Evolutionary conservation across 495 filamentous ascomycete species (phyloP), one percentile per base, ranked within the genome.

Genomic region (Cetradonia linearis): DNA sequence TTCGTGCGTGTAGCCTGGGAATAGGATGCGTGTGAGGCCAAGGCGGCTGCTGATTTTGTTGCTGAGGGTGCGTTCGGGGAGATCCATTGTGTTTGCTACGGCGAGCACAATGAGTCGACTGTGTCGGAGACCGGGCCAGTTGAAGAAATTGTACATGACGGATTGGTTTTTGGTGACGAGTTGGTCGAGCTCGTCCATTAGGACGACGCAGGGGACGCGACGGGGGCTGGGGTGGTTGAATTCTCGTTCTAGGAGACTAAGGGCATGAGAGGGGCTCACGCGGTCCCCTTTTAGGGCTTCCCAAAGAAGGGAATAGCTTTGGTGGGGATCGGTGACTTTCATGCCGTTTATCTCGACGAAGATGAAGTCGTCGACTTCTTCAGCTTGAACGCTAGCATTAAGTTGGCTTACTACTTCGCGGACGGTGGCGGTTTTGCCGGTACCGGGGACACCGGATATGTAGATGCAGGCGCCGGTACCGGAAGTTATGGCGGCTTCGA

Each of bases 61-160:
- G 72, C 87, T 91, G 18, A 99, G 78, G 0, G 94, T 99, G 67
- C 94, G 82, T 72, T 99, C 94, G 0, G 94, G 94, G 25, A 99
- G 75, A 72, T 99, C 94, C 94, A 99, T 99, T 25, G 94, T 99
- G 71, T 99, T 99, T 37, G 94, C 94, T 11, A 99, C 94, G 9
- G 94, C 94, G 1, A 99, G 80, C 14, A 99, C 94, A 69, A 97
- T 96, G 37, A 99, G 78, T 49, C 90, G 81, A 33, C 88, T 93
- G 69, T 99, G 89, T 37, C 87, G 83, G 23, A 96, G 80, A 23
- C 85, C 84, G n/a, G 94, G 94, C 94, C 94, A 99, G 68, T 99
- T 99, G 82, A 99, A 99, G 72, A 99, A 99, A 69, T 99, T 99
- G 75, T 99, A 99, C 94, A 99, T 99, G 69, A 99, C 94, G 30